Base-by-base conservation (phyloP, 2,329 filamentous ascomycete species). In the Talaromyces verruculosus region DNA sequence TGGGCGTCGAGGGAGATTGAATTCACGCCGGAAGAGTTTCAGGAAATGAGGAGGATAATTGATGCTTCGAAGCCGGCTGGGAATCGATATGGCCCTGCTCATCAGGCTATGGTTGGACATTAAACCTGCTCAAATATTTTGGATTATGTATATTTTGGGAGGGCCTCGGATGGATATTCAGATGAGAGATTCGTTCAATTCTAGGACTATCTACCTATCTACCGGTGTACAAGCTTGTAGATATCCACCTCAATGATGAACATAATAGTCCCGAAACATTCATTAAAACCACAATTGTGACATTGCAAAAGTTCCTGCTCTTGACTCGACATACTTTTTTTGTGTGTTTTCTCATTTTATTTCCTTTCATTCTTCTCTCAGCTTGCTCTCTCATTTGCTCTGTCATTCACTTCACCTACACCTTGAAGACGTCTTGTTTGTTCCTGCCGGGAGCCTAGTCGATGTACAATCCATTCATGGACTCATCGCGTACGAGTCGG, bases 21-120 rank as follows among this genome's bases (percentile, higher is more conserved):
- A 1, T 65, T 80, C 43, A 77, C 73, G 0, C 74, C 77, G 25
- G 76, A 78, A 35, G 80, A 82, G 61, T 70, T 74, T 67, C 53
- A 69, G 39, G 78, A 81, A 65, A 77, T 83, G 71, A 72, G 81
- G 4, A 69, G 25, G 13, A 76, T 81, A 15, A 70, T 81, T 22
- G 75, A 82, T 67, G 66, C 67, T 22, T 73, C 74, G 1, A 79
- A 80, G 68, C 78, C 77, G 0, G 71, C 73, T 30, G 79, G 79
- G 0, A 75, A 77, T 37, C 70, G 79, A 66, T 79, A 80, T 51
- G 53, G 22, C 1, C 41, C 62, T 28, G 62, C 33, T 5, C 62
- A 49, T 15, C 62, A 64, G 45, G 51, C 62, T 1, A 19, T 59
- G 49, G 53, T 59, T 28, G 62, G 39, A 25, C 41, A 64, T 49